Evolutionary conservation across 345 rosid species (phyloP).

Genomic region (Corymbia maculata): DNA sequence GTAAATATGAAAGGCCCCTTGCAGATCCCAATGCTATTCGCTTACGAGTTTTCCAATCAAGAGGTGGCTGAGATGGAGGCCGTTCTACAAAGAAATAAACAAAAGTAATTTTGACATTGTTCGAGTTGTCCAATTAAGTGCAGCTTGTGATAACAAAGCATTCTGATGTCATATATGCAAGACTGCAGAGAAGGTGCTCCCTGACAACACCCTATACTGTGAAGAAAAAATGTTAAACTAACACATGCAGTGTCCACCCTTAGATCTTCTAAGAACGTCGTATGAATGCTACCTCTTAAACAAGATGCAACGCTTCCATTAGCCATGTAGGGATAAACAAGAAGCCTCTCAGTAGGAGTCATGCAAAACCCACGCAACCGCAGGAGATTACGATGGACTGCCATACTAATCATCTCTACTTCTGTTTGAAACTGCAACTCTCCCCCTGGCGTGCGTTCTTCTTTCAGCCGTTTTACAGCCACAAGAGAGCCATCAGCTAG

Average conservation of each 20-base stretch:
- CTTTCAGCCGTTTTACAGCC: slow-evolving; percentile 93
- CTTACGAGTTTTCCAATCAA: slow-evolving; percentile 85
- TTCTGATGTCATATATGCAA: background rate
- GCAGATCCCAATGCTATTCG: slow-evolving; percentile 92
- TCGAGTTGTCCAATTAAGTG: background rate
- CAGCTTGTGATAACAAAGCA: background rate
- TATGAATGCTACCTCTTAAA: slow-evolving; percentile 50
- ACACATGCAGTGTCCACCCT: background rate
- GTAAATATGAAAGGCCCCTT: slow-evolving; percentile 88
- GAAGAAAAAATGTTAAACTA: background rate
- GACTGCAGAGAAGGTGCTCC: background rate
- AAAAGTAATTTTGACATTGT: background rate
- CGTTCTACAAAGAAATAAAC: slow-evolving; percentile 45
- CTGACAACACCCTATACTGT: background rate
- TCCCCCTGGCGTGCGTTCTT: slow-evolving; percentile 96
- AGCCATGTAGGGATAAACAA: slow-evolving; percentile 98
- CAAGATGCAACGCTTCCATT: slow-evolving; percentile 99
- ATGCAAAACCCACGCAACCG: slow-evolving; percentile 91
- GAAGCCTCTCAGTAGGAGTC: slow-evolving; percentile 92
- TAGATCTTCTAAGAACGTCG: background rate
- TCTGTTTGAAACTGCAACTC: slow-evolving; percentile 99
- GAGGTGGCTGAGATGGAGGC: slow-evolving; percentile 74
- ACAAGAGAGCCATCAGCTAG: slow-evolving; percentile 88
- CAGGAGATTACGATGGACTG: slow-evolving; percentile 92
- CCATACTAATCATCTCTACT: slow-evolving; percentile 99